phyloP scores from a whole-genome alignment of 768 basidiomycete species.

The Exsudoporus frostii region DNA sequence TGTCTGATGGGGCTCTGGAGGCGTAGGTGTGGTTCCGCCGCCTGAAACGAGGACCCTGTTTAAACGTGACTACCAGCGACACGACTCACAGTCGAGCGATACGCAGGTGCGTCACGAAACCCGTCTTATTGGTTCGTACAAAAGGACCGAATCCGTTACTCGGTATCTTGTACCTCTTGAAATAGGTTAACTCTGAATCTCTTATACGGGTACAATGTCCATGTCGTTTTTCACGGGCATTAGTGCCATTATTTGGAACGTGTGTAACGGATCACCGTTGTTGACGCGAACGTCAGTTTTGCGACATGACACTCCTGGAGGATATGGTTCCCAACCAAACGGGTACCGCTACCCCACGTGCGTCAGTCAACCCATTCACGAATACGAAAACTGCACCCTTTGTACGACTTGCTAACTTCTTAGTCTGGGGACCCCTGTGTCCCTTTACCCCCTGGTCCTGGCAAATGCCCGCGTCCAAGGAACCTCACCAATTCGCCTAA shows the following conservation, averaged over 20 bases:
- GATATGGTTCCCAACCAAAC: too few relatives aligned
- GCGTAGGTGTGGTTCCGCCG: not conserved
- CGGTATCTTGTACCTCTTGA: not conserved
- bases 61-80: not conserved
- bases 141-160: not conserved
- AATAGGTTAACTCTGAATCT: not conserved
- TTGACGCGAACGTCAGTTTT: not conserved
- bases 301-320: not conserved
- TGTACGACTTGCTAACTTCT: too few relatives aligned
- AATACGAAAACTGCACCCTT: too few relatives aligned
- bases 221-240: not conserved
- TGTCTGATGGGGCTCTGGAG: not conserved
- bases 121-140: not conserved
- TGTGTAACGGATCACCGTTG: not conserved
- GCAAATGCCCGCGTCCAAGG: too few relatives aligned
- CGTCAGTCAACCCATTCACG: too few relatives aligned
- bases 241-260: not conserved
- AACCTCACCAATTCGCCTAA: too few relatives aligned
- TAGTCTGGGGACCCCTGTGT: too few relatives aligned
- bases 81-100: not conserved
- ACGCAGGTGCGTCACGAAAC: not conserved
- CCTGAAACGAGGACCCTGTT: not conserved
- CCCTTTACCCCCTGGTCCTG: too few relatives aligned
- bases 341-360: too few relatives aligned
- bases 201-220: not conserved